Percentiles rank a stretch among this genome's conserved stretches.
Evolutionary conservation across 768 basidiomycete genomes (phyloP).

Genomic region (Russula griseocarnosa): DNA sequence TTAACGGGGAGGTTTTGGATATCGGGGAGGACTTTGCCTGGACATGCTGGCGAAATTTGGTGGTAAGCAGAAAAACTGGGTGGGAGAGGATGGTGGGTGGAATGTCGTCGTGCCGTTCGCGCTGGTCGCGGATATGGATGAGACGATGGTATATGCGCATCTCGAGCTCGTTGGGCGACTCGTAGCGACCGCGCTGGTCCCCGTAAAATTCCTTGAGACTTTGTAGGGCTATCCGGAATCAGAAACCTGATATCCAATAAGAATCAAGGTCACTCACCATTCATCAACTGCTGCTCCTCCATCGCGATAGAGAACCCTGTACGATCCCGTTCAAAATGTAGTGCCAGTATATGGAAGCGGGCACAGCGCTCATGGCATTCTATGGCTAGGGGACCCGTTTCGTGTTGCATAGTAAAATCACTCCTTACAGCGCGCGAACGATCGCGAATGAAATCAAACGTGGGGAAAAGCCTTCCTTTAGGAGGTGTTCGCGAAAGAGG

Average conservation of each 20-base stretch:
- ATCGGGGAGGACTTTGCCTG: constrained; percentile 76
- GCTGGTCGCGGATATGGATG: constrained; percentile 83
- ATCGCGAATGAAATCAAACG: constrained; percentile 86
- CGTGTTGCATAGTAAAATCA: constrained; percentile 92
- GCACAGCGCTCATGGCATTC: constrained; percentile 92
- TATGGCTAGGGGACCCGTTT: constrained; percentile 70
- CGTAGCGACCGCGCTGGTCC: constrained; percentile 62
- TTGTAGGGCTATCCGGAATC: constrained; percentile 63
- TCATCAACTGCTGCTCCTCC: constrained; percentile 89
- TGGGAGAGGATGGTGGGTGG: constrained; percentile 61
- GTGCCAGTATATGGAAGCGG: constrained; percentile 83
- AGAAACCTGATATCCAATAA: constrained; percentile 5
- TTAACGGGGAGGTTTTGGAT: constrained; percentile 58
- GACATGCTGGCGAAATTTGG: constrained; percentile 73
- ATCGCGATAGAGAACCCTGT: constrained; percentile 57
- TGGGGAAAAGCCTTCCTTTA: constrained; percentile 62
- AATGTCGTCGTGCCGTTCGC: constrained; percentile 68
- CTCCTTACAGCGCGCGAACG: constrained; percentile 85
- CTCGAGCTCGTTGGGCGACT: constrained; percentile 84
- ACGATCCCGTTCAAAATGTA: constrained; percentile 61
- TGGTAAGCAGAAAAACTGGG: constrained; percentile 79
- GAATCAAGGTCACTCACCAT: constrained; percentile 53
- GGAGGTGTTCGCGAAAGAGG: constrained; percentile 79
- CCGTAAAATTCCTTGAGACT: constrained; percentile 92
- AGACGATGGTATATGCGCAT: constrained; percentile 95